phyloP scores from a whole-genome alignment of 305 asterid genomes.

The Plantago coronopus region DNA sequence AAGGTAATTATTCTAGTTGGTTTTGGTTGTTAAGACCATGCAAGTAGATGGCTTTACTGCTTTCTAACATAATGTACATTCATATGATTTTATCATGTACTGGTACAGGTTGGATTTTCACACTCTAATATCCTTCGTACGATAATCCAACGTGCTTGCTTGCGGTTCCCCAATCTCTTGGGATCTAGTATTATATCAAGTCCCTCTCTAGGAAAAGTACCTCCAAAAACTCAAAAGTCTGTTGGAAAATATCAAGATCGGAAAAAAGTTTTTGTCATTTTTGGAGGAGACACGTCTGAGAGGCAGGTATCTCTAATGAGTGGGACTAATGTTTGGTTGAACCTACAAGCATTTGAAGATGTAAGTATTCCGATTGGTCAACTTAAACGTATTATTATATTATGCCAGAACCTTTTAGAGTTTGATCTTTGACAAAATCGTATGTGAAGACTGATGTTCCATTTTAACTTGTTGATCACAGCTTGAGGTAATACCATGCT shows the following conservation, averaged over 20 bases:
- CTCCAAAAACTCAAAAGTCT: slow-evolving; percentile 33
- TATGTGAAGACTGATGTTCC: slow-evolving; percentile 10
- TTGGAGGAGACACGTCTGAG: slow-evolving; percentile 93
- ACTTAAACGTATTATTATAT: neutral
- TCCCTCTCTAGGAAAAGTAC: slow-evolving; percentile 32
- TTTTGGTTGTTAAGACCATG: neutral
- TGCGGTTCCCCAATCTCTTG: slow-evolving; percentile 64
- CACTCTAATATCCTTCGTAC: slow-evolving; percentile 85
- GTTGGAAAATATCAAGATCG: slow-evolving; percentile 27
- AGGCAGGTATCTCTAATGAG: slow-evolving; percentile 96
- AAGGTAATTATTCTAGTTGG: slow-evolving; percentile 42
- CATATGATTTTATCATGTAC: slow-evolving; percentile 16
- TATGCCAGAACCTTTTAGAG: slow-evolving; percentile 4
- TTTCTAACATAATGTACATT: neutral
- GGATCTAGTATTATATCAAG: slow-evolving; percentile 40
- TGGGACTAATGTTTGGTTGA: slow-evolving; percentile 95
- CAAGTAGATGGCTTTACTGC: neutral
- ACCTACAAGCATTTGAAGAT: slow-evolving; percentile 72
- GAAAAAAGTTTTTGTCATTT: slow-evolving; percentile 65
- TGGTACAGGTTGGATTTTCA: slow-evolving; percentile 96
- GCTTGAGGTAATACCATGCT: slow-evolving; percentile 84
- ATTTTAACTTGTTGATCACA: slow-evolving; percentile 32
- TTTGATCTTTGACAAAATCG: slow-evolving; percentile 3
- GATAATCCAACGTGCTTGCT: slow-evolving; percentile 73
- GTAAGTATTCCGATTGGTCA: slow-evolving; percentile 38